Evolutionary conservation across 805 yeast genomes (phyloP).

Genomic region (Schizosaccharomyces cryophilus): DNA sequence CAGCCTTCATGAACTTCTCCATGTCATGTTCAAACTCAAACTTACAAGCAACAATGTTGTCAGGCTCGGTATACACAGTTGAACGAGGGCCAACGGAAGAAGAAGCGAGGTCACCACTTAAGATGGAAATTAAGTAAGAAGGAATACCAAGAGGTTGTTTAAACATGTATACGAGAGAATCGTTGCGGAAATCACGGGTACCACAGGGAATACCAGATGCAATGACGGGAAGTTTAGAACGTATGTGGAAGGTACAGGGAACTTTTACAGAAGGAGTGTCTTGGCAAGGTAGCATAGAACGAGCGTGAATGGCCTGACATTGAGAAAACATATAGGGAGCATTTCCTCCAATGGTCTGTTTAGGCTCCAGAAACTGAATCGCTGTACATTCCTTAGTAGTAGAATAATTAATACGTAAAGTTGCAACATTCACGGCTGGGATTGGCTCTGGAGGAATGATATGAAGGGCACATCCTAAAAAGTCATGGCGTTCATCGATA

Average conservation of each 20-base stretch:
- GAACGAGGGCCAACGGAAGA: constrained; percentile 71
- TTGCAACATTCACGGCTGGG: constrained; percentile 1
- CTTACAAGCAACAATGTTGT: constrained; percentile 37
- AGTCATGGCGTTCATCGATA: constrained; percentile 9
- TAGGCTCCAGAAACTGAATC: constrained; percentile 57
- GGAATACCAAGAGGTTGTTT: constrained; percentile 68
- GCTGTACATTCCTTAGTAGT: constrained; percentile 66
- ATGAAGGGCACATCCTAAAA: constrained; percentile 22
- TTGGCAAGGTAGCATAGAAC: constrained; percentile 69
- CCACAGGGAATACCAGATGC: constrained; percentile 35
- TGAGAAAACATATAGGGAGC: constrained; percentile 63
- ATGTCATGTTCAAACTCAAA: constrained; percentile 56
- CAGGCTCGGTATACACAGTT: constrained; percentile 55
- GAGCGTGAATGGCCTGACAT: constrained; percentile 76
- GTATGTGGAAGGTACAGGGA: constrained; percentile 16
- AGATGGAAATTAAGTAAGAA: constrained; percentile 58
- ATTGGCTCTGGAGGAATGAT: constrained; percentile 10
- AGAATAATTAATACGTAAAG: constrained; percentile 19
- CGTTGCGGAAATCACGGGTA: background rate
- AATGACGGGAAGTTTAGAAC: constrained; percentile 41
- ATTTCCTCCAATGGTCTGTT: constrained; percentile 46
- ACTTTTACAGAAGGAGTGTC: constrained; percentile 75
- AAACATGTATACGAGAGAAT: constrained; percentile 21
- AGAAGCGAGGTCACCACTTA: constrained; percentile 50
- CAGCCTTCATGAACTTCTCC: constrained; percentile 53